Evolutionary conservation across 1,139 yeast genomes (phyloP), one percentile per base, ranked within the genome.

Genomic region (Zygoascus sp.): DNA sequence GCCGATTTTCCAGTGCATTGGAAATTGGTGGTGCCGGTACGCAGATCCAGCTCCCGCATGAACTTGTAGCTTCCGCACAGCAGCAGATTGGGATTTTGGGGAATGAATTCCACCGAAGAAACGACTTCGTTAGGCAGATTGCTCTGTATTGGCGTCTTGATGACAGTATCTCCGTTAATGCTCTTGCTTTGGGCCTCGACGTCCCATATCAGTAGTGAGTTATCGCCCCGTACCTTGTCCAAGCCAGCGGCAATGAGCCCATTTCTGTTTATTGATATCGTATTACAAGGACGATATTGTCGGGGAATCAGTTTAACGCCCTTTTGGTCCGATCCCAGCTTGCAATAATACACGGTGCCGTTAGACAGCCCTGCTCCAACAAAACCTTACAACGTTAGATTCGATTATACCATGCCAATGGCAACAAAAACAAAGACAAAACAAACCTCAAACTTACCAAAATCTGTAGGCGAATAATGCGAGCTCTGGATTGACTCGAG

Each of bases 161-260:
- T 15, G 17, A 37, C 37, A 22, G 32, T 44, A 10, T 34, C 40
- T 5, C 28, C 36, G 13, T 27, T 30, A 10, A 27, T 17, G 27
- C n/a, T 40, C 10, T 42, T 36, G 22, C 35, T 34, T 15, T 42
- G 32, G 2, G 45, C 13, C 19, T 77, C 79, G n/a, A 86, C 72
- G 59, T 87, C 87, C 92, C 95, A 89, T 10, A 90, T 73, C 56
- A 84, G 85, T 43, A 90, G 67, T 22, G 94, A 81, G 50, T 79
- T 77, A 59, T 87, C 96, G 55, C 81, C 87, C 47, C 92, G 73
- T 7, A 85, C 83, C 56, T 87, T 80, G 54, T 89, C 97, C 52
- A 83, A 75, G 0, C 95, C 96, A 22, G 83, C 79, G 0, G 89
- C 96, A 5, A 89, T 68, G 37, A 84, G 64, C 1, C 83, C 85